Percentiles rank a stretch among this genome's conserved stretches.
Evolutionary conservation across 2,329 filamentous ascomycete genomes (phyloP).

Genomic region (Allantophomopsis lycopodina): DNA sequence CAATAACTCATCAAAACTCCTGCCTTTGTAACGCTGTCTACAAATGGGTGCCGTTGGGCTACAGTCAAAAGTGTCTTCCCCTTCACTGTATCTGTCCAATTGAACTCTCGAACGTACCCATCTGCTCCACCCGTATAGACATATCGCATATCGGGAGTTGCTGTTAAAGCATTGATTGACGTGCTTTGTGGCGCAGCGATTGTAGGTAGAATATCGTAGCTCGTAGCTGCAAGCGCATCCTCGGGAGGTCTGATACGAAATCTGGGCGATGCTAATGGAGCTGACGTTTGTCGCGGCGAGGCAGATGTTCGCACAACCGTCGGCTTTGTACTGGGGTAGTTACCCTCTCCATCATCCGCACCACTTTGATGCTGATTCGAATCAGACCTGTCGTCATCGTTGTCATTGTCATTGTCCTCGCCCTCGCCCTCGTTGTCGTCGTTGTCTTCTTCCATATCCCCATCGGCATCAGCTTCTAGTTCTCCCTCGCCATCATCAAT

Average conservation of each 20-base stretch:
- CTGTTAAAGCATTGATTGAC: slow-evolving; percentile 82
- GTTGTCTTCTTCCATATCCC: slow-evolving; percentile 17
- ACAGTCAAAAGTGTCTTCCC: slow-evolving; percentile 88
- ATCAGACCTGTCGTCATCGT: slow-evolving; percentile 32
- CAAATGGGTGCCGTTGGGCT: slow-evolving; percentile 89
- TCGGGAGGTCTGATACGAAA: slow-evolving; percentile 52
- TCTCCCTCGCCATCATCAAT: slow-evolving; percentile 21
- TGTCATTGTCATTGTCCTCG: slow-evolving; percentile 30
- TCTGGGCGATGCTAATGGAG: slow-evolving; percentile 24
- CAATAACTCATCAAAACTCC: slow-evolving; percentile 93
- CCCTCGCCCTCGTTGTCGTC: slow-evolving; percentile 26
- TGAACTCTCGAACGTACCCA: slow-evolving; percentile 93
- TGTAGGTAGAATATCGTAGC: slow-evolving; percentile 93
- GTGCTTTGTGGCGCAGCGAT: slow-evolving; percentile 94
- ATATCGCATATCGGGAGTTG: slow-evolving; percentile 89
- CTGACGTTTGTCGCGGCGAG: slow-evolving; percentile 16
- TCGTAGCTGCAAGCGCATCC: slow-evolving; percentile 64
- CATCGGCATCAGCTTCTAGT: slow-evolving; percentile 19
- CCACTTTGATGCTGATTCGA: slow-evolving; percentile 43
- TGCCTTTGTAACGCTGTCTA: slow-evolving; percentile 92
- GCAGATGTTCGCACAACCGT: slow-evolving; percentile 14
- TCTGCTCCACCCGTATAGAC: slow-evolving; percentile 90
- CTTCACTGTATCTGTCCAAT: slow-evolving; percentile 89
- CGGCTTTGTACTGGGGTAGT: slow-evolving; percentile 5
- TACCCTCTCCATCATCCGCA: slow-evolving; percentile 21